Evolutionary conservation across 768 basidiomycete species (phyloP).

Genomic region (Tylopilus vinaceipallidus): DNA sequence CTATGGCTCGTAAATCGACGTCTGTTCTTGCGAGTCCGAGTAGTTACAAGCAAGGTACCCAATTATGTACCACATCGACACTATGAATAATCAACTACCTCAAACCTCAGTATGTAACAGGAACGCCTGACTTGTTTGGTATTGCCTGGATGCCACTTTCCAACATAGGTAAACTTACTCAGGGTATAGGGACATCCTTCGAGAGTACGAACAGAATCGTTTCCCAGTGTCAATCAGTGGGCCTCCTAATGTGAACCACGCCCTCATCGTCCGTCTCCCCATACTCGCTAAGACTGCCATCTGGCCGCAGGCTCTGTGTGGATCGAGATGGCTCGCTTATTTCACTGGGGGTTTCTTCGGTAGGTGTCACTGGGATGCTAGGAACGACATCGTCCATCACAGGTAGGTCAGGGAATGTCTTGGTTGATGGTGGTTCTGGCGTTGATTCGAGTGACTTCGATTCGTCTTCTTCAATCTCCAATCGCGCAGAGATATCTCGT

Average conservation of each 20-base stretch:
- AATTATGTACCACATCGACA: too few relatives aligned
- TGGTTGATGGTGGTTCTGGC: conserved; percentile 10
- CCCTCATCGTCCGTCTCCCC: conserved; percentile 86
- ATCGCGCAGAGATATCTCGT: conserved; percentile 68
- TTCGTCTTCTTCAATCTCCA: conserved; percentile 29
- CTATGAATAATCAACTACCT: conserved; percentile 9
- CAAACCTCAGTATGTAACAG: too few relatives aligned
- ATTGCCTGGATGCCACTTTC: conserved; percentile 8
- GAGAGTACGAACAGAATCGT: conserved; percentile 1
- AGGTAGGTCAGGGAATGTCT: not conserved
- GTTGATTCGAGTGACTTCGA: conserved; percentile 23
- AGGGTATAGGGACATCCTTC: too few relatives aligned
- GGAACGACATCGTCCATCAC: conserved; percentile 34
- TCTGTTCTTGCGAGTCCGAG: too few relatives aligned
- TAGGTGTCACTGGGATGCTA: conserved; percentile 22
- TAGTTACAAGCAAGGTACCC: too few relatives aligned
- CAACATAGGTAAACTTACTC: conserved; percentile 16
- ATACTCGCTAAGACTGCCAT: conserved; percentile 63
- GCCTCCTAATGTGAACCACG: conserved; percentile 74
- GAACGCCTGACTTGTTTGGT: conserved; percentile 6
- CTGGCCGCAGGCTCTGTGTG: conserved; percentile 37
- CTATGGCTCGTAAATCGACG: too few relatives aligned
- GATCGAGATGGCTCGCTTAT: conserved; percentile 25
- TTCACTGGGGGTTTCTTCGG: conserved; percentile 28
- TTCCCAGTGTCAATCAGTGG: conserved; percentile 28